Base-by-base conservation (phyloP, 2,329 filamentous ascomycete species). In the Colletotrichum orbiculare region DNA sequence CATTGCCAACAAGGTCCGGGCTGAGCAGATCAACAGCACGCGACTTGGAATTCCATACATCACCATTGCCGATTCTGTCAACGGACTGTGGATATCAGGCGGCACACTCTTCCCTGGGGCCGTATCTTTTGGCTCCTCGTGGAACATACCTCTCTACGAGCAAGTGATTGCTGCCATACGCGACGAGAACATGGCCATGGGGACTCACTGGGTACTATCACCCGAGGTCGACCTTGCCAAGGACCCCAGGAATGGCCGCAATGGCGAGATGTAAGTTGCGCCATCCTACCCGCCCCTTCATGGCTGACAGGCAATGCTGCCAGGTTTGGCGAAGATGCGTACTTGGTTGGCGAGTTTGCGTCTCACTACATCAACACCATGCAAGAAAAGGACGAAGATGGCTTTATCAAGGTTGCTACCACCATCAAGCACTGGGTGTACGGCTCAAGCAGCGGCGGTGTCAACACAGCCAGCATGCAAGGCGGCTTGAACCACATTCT, bases 341-440 rank as follows among this genome's bases (percentile, higher is more conserved):
- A 74, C 37, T 63, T 76, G 2, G 70, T 72, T 6, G 73, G 73
- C 3, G 72, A 74, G 37, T 74, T 77, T 54, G 76, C 71, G 3
- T 68, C 72, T 12, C 56, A 65, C 7, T 78, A 77, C 50, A 72
- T 77, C 48, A 69, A 76, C 54, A 75, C 69, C 2, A 78, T 78
- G 76, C 74, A 78, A 54, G 72, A 74, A 38, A 73, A 69, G 50
- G 74, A 77, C 56, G 66, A 71, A 3, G 49, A 72, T 12, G 74
- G 75, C 17, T 75, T 71, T 57, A 54, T 76, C 55, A 75, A 75
- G 52, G 71, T 78, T 5, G 75, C 76, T 2, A 74, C 73, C 4
- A 78, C 75, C 2, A 73, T 77, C 61, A 78, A 78, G 68, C 76
- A 77, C 58, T 78, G 73, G 63, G 70, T 78, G 4, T 78, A 74